Conservation (phyloP, 106 monocot species). For the Phalaenopsis equestris region DNA sequence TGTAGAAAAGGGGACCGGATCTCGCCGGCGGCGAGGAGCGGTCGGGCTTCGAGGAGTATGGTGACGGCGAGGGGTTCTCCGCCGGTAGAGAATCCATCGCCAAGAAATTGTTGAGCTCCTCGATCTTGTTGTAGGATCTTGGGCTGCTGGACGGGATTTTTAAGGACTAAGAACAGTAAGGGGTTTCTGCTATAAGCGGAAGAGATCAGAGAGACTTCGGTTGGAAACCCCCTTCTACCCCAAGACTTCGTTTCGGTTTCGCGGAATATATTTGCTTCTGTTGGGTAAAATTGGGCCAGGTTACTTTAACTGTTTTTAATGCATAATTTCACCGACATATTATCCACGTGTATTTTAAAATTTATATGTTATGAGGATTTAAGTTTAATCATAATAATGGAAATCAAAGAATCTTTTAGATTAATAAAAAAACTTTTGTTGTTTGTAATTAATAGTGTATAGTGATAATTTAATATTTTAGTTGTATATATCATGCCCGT, state of each 20-base stretch:
- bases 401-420: no score
- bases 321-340: no score
- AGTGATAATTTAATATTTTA: no score
- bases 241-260: neutral
- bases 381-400: no score
- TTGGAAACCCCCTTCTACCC: neutral
- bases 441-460: no score
- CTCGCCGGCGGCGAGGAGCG: neutral
- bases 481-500: no score
- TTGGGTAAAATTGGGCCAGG: neutral
- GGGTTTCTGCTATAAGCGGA: neutral
- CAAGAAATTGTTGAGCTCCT: neutral
- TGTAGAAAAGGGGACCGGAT: slow-evolving; percentile 3
- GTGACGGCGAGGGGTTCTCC: slow-evolving; percentile 20
- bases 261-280: slow-evolving; percentile 5
- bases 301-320: no score
- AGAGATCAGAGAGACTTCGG: neutral
- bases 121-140: neutral
- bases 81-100: slow-evolving; percentile 14
- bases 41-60: slow-evolving; percentile 5
- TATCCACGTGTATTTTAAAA: no score
- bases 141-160: neutral
- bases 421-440: no score
- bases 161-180: neutral
- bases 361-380: no score